A percentile compares a stretch with the other conserved stretches of the same genome.
phyloP scores from a whole-genome alignment of 768 basidiomycete species.

The Cubamyces sp. region DNA sequence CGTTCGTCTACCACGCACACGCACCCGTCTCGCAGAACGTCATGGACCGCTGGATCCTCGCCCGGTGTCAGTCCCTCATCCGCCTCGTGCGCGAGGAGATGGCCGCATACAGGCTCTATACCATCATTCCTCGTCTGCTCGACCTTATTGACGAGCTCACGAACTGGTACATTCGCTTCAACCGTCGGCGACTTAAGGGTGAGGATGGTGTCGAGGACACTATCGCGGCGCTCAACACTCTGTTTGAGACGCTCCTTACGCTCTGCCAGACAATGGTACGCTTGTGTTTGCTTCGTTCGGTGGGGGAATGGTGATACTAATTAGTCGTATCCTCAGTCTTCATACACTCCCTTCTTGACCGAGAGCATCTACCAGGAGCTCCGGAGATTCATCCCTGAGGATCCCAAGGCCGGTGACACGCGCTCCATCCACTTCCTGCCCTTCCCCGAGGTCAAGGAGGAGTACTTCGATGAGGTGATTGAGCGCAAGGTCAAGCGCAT shows the following conservation, averaged over 20 bases:
- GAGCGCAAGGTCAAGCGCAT: slow-evolving; percentile 94
- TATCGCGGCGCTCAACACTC: slow-evolving; percentile 84
- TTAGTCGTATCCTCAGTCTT: slow-evolving; percentile 59
- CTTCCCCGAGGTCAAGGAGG: slow-evolving; percentile 92
- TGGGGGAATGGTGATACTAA: background rate
- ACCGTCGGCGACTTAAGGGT: slow-evolving; percentile 93
- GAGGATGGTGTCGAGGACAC: slow-evolving; percentile 92
- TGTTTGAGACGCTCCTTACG: slow-evolving; percentile 94
- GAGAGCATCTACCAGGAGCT: slow-evolving; percentile 96
- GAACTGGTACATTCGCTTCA: slow-evolving; percentile 99
- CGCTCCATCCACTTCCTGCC: slow-evolving; percentile 95
- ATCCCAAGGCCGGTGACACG: slow-evolving; percentile 70
- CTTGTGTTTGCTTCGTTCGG: slow-evolving; percentile 17
- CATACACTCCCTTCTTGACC: slow-evolving; percentile 97
- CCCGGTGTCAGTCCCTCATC: slow-evolving; percentile 97
- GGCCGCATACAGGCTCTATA: slow-evolving; percentile 97
- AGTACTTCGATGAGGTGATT: slow-evolving; percentile 92
- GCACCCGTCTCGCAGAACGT: slow-evolving; percentile 86
- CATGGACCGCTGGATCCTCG: slow-evolving; percentile 99
- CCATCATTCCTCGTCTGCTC: slow-evolving; percentile 92
- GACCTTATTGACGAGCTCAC: slow-evolving; percentile 95
- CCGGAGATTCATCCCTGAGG: slow-evolving; percentile 80
- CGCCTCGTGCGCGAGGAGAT: slow-evolving; percentile 90
- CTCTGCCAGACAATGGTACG: slow-evolving; percentile 93
- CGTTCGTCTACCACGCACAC: slow-evolving; percentile 88